phyloP scores from a whole-genome alignment of 2,329 filamentous ascomycete species.

The Tetracladium maxilliforme region DNA sequence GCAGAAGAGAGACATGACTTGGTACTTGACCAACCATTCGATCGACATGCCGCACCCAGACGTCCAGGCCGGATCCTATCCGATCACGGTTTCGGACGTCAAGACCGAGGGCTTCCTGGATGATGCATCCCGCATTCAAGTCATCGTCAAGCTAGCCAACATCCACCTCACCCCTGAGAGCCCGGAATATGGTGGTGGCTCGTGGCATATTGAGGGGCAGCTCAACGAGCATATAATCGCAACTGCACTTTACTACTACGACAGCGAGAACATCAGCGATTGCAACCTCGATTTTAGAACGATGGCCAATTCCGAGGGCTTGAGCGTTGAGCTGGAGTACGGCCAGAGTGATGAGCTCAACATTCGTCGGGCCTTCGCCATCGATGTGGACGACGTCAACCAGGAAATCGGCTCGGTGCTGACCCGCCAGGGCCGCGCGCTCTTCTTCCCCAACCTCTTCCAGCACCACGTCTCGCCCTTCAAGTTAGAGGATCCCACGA shows the following conservation, averaged over 20 bases:
- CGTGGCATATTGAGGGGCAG: conserved; percentile 33
- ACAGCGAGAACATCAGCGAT: conserved; percentile 29
- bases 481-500: conserved; percentile 28
- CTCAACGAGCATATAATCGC: conserved; percentile 38
- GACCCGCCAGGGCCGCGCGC: conserved; percentile 20
- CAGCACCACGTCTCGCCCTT: conserved; percentile 38
- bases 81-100: too few relatives aligned
- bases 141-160: conserved; percentile 48
- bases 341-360: conserved; percentile 17
- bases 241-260: conserved; percentile 34
- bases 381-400: conserved; percentile 16
- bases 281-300: conserved; percentile 29
- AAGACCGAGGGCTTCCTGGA: too few relatives aligned
- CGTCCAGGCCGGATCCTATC: too few relatives aligned
- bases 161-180: conserved; percentile 42
- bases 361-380: conserved; percentile 20
- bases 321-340: conserved; percentile 11
- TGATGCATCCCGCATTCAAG: too few relatives aligned
- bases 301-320: conserved; percentile 14
- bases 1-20: too few relatives aligned
- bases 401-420: conserved; percentile 23
- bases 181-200: conserved; percentile 27
- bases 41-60: too few relatives aligned
- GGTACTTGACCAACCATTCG: too few relatives aligned
- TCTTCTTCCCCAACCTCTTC: conserved; percentile 25